Base-by-base conservation (phyloP, 2,329 filamentous ascomycete genomes). In the Chrysosphaeria jannelii region DNA sequence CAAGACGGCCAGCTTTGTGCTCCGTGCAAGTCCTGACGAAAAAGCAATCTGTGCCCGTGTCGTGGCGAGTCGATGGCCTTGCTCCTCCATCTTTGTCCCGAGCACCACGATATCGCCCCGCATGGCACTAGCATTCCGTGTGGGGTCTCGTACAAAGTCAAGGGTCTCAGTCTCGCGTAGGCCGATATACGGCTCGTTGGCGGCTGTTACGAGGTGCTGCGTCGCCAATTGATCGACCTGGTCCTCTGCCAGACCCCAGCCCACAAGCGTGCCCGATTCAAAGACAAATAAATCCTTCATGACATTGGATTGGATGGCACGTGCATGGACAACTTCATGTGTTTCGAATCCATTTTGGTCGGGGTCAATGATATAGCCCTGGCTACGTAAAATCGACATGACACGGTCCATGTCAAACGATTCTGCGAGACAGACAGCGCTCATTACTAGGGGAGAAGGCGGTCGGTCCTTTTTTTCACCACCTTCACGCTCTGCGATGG, bases 261-360 rank as follows among this genome's bases (percentile, higher is more conserved):
- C 69, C 5, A 93, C 85, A 6, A 93, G 58, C 8, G 79, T 89
- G 8, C 85, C 85, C 0, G 79, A 90, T 6, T 81, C 78, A 33
- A 97, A 97, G 27, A 97, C 67, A 39, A 93, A 93, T 23, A 93
- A 63, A 44, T 97, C 85, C n/a, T n/a, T n/a, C n/a, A n/a, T n/a
- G 16, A 78, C 79, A 27, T 62, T 53, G 38, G 7, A 7, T 7
- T 18, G 16, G 7, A 7, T 7, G 7, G 16, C 7, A 7, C n/a
- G 16, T 5, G 60, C 62, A 36, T 68, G 62, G 23, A 68, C 55
- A 5, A 68, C 59, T 35, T 66, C 60, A 31, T 50, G 49, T 22
- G 51, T 46, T 32, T 65, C 58, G 33, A 68, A 65, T 9, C 51
- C 56, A 8, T 54, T 61, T 23, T 44, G 46, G 33, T 68, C 58